A percentile compares a stretch with the other conserved stretches of the same genome.
Evolutionary conservation across 257 asterid species (phyloP).

Genomic region (Prunella vulgaris): DNA sequence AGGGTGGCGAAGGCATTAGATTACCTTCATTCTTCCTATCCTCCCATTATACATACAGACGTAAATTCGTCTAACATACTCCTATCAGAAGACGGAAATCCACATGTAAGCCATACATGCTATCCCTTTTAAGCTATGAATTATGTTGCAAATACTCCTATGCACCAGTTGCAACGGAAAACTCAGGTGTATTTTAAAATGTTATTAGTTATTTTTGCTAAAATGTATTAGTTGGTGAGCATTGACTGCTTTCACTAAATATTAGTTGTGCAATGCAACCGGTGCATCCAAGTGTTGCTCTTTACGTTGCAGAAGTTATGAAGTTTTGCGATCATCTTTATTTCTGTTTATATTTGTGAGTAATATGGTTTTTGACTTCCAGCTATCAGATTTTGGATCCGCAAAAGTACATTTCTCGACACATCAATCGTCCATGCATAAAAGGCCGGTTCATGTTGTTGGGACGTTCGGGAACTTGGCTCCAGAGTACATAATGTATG

Average conservation of each 20-base stretch:
- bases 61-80: slow-evolving; percentile 70
- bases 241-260: too few relatives aligned
- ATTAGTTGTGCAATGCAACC: too few relatives aligned
- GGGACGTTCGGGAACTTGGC: slow-evolving; percentile 74
- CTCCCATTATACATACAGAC: slow-evolving; percentile 66
- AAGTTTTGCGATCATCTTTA: too few relatives aligned
- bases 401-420: slow-evolving; percentile 40
- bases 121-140: background rate
- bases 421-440: slow-evolving; percentile 25
- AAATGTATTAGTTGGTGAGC: too few relatives aligned
- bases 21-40: slow-evolving; percentile 60
- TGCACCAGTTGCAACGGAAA: too few relatives aligned
- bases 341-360: background rate
- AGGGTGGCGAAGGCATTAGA: slow-evolving; percentile 70
- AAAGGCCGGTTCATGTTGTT: slow-evolving; percentile 42
- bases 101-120: slow-evolving; percentile 40
- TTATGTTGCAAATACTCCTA: too few relatives aligned
- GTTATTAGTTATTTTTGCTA: too few relatives aligned
- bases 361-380: background rate
- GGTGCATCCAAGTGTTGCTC: too few relatives aligned
- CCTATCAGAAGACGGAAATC: slow-evolving; percentile 48
- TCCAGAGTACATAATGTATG: slow-evolving; percentile 82
- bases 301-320: too few relatives aligned
- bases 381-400: slow-evolving; percentile 79
- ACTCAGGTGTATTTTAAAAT: too few relatives aligned